A percentile compares a stretch with the other conserved stretches of the same genome.
These are phyloP conservation scores for Leccinum uliginosum DNA, from an alignment of 768 basidiomycete species.

Conservation along the genomic window DNA sequence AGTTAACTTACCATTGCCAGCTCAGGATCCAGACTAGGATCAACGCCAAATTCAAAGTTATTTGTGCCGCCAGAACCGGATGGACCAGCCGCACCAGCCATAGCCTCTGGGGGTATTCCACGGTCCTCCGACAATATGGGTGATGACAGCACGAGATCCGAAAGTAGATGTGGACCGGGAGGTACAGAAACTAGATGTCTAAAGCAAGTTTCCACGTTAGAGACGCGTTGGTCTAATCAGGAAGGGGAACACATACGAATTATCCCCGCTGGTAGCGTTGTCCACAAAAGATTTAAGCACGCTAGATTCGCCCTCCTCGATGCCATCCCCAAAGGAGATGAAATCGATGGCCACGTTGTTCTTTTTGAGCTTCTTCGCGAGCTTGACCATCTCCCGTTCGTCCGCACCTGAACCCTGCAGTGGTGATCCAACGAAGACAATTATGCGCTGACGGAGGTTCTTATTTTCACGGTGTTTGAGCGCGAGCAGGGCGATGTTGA, in stretches of 20 bases:
- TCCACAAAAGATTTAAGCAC: slow-evolving; percentile 83
- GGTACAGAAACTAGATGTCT: slow-evolving; percentile 82
- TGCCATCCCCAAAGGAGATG: slow-evolving; percentile 85
- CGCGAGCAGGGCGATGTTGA: slow-evolving; percentile 92
- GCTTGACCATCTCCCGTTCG: slow-evolving; percentile 75
- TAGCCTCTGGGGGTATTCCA: slow-evolving; percentile 60
- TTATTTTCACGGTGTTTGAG: slow-evolving; percentile 98
- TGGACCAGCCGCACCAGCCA: slow-evolving; percentile 47
- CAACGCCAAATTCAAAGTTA: slow-evolving; percentile 85
- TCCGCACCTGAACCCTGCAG: slow-evolving; percentile 65
- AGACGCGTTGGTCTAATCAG: not conserved
- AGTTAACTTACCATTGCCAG: slow-evolving; percentile 77
- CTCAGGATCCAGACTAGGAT: slow-evolving; percentile 94
- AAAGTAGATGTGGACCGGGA: slow-evolving; percentile 75
- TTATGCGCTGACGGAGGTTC: slow-evolving; percentile 92
- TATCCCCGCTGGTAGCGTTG: slow-evolving; percentile 73
- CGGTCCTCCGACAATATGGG: slow-evolving; percentile 80
- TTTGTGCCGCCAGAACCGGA: slow-evolving; percentile 45
- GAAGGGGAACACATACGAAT: slow-evolving; percentile 57
- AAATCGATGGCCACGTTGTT: slow-evolving; percentile 97
- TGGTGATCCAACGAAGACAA: slow-evolving; percentile 92
- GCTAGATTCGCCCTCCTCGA: slow-evolving; percentile 63
- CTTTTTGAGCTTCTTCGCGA: slow-evolving; percentile 98
- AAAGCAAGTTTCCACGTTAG: slow-evolving; percentile 1
- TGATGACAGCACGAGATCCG: slow-evolving; percentile 77